phyloP scores from a whole-genome alignment of 2,329 filamentous ascomycete species.

The Phaeosphaeriaceae sp. region DNA sequence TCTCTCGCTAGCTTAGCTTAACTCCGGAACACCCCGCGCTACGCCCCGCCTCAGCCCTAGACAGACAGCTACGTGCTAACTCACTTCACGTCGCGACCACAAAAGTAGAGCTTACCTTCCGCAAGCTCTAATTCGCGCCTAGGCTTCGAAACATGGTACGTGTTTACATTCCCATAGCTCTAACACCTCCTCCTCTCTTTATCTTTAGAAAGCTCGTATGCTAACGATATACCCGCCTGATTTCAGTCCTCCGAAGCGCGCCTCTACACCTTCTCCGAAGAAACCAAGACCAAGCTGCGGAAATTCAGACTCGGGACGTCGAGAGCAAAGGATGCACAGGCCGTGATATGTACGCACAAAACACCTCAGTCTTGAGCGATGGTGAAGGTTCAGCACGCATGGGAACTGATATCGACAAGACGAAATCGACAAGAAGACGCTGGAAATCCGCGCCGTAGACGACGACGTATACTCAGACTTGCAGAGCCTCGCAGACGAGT shows the following conservation, averaged over 20 bases:
- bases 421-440: constrained; percentile 85
- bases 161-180: too few relatives aligned
- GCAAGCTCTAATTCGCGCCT: background rate
- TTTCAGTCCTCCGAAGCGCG: constrained; percentile 81
- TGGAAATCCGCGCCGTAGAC: constrained; percentile 87
- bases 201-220: too few relatives aligned
- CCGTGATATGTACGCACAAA: constrained; percentile 90
- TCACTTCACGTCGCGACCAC: background rate
- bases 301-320: constrained; percentile 95
- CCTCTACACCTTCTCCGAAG: constrained; percentile 89
- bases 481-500: constrained; percentile 81
- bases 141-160: constrained; percentile 21
- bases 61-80: background rate
- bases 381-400: too few relatives aligned
- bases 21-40: background rate
- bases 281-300: constrained; percentile 86
- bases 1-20: background rate
- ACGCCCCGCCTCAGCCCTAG: background rate
- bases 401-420: constrained; percentile 66
- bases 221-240: too few relatives aligned
- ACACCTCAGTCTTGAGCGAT: too few relatives aligned
- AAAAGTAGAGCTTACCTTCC: background rate
- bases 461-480: constrained; percentile 84
- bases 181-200: too few relatives aligned
- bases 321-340: constrained; percentile 83